Base-by-base conservation (phyloP, 345 rosid genomes). In the Euclidium syriacum region DNA sequence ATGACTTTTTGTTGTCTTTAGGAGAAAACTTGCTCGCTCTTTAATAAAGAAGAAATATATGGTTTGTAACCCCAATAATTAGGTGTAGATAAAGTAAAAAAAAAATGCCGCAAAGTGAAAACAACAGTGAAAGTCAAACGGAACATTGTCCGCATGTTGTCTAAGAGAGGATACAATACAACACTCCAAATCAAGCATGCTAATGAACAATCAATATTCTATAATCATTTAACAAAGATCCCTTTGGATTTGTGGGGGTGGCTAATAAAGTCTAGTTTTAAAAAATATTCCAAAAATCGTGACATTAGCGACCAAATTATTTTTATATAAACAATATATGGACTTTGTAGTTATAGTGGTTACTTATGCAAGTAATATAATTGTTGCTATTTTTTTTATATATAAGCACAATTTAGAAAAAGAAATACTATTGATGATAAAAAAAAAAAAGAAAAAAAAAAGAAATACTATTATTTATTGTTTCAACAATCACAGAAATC, bases 201-300 rank as follows among this genome's bases (percentile, higher is more conserved):
- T 68, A 52, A 68, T 68, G 73, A 68, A 68, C 38, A 68, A 68
- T 68, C 61, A 51, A 51, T 53, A 24, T 32, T 33, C 33, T 52
- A 68, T 24, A 59, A 59, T 68, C 61, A 68, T 51, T 68, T 59
- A 58, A 4, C 29, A 41, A 58, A 58, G 22, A 58, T 38, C 23
- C 29, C 19, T 58, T 51, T 41, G 17, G 67, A 68, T 60, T 50
- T 68, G 73, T 51, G 36, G 61, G 61, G 53, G 17, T 59, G 24
- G 53, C 29, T 58, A 1, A 8, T 57, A 47, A 67, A 56, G 57
- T 56, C 27, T 25, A 7, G 5, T 16, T 25, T 36, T 38, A 14
- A 7, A 46, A 25, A 30, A 25, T 55, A 16, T 7, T 25, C 16
- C 18, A 1, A 26, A 11, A 38, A 15, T 15, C 41, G 15, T 58